These are phyloP conservation scores for Epicoccum nigrum DNA, from an alignment of 2,329 filamentous ascomycete species.

Conservation along the genomic window DNA sequence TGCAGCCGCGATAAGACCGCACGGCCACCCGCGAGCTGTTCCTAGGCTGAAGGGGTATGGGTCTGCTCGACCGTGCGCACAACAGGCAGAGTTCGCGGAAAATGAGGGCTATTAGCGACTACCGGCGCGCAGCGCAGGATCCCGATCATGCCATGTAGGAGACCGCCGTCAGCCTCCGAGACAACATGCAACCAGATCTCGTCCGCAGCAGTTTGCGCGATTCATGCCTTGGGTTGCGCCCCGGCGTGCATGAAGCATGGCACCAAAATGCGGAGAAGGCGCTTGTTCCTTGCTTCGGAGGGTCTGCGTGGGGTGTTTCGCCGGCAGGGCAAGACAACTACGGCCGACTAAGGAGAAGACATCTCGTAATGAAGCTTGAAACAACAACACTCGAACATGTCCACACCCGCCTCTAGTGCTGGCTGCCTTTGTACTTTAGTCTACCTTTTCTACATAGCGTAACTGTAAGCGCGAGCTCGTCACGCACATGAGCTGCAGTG, in stretches of 20 bases:
- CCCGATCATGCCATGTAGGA: no score
- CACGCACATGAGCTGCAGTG: background rate
- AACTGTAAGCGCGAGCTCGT: background rate
- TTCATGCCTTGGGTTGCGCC: background rate
- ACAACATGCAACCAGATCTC: background rate
- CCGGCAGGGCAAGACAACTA: background rate
- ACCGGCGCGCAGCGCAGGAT: background rate
- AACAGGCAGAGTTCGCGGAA: background rate
- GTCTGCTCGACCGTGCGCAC: background rate
- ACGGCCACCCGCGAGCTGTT: background rate
- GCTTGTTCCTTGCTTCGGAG: slow-evolving; percentile 1
- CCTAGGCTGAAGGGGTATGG: no score
- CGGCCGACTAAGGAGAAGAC: background rate
- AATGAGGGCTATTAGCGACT: background rate
- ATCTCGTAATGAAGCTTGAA: slow-evolving; percentile 14
- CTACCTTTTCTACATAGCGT: background rate
- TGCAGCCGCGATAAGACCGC: slow-evolving; percentile 11
- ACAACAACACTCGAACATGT: background rate
- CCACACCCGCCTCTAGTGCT: background rate
- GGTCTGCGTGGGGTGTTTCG: slow-evolving; percentile 2
- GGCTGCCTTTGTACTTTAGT: background rate
- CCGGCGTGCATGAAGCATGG: background rate
- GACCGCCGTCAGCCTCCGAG: no score
- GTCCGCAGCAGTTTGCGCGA: slow-evolving; percentile 2
- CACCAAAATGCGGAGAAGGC: slow-evolving; percentile 9